Evolutionary conservation across 352 stramenopile species (phyloP).

Genomic region (Phytophthora vignae): DNA sequence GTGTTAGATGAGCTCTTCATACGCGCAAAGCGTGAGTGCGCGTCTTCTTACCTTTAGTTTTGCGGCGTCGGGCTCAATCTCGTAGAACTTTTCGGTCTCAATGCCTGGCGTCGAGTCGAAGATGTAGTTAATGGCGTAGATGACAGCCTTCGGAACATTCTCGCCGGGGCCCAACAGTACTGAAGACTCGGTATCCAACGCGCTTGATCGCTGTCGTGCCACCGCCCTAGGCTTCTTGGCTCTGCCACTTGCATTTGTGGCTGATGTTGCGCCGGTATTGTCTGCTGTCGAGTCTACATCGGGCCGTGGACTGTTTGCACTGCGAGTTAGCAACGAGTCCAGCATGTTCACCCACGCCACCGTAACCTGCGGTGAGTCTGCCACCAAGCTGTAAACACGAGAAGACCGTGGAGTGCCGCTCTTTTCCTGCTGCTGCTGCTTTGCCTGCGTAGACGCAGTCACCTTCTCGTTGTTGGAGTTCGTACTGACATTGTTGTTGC

Average conservation of each 20-base stretch:
- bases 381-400: constrained; percentile 80
- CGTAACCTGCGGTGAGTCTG: constrained; percentile 77
- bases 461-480: constrained; percentile 36
- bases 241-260: constrained; percentile 31
- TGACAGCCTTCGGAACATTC: constrained; percentile 60
- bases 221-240: constrained; percentile 37
- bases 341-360: constrained; percentile 81
- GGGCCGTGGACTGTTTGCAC: constrained; percentile 76
- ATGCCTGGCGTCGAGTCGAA: constrained; percentile 83
- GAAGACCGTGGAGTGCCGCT: constrained; percentile 68
- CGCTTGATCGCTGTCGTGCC: constrained; percentile 49
- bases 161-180: constrained; percentile 56
- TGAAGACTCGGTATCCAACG: constrained; percentile 54
- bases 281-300: constrained; percentile 41
- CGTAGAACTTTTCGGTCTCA: constrained; percentile 80
- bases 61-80: constrained; percentile 49
- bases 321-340: constrained; percentile 74
- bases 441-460: constrained; percentile 20
- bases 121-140: constrained; percentile 83
- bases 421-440: constrained; percentile 50
- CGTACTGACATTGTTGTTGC: constrained; percentile 27
- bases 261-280: constrained; percentile 10
- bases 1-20: background rate
- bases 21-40: background rate
- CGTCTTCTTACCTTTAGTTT: constrained; percentile 59